Evolutionary conservation across 2,329 filamentous ascomycete species (phyloP), one percentile per base, ranked within the genome.

Genomic region (Claviceps digitariae): DNA sequence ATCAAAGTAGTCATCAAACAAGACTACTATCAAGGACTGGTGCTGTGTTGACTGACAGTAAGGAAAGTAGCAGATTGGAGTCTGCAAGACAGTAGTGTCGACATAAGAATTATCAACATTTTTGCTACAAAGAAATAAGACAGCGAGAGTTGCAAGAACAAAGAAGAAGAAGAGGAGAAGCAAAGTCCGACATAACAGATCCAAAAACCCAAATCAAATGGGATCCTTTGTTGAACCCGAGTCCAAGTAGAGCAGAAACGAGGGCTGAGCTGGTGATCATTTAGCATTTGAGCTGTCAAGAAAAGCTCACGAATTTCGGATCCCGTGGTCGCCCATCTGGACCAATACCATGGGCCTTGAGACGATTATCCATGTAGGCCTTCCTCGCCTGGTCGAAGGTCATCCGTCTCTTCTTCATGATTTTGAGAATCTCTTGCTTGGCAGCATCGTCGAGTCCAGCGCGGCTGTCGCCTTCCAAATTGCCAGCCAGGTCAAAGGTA

Each of bases 271-370:
- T 8, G 20, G 15, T 21, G 8, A 49, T 29, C 23, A 20, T 23
- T 9, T n/a, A 21, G 3, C 27, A 25, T 12, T 38, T 25, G 15
- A 31, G 12, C 40, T 7, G 17, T 67, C 58, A 72, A 47, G 70
- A 72, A 70, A 97, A 97, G 66, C 87, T 94, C 55, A 97, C 90
- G 66, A 95, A 95, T 74, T 96, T 96, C 57, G 90, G 90, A 73
- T 97, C 91, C 65, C 83, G 79, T 57, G 93, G 93, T 61, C 84
- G 73, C 4, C 93, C 93, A 69, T 98, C 93, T 5, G 86, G 78
- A 1, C 84, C 89, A 66, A 98, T 96, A 51, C 87, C 87, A 63
- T 95, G 88, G 66, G 83, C 89, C 66, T 82, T 82, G 71, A 98
- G 95, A 54, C 83, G 76, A 62, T 86, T 82, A 72, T 96, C 86